Evolutionary conservation across 768 basidiomycete genomes (phyloP), one percentile per base, ranked within the genome.

Genomic region (Rhodotorula taiwanensis): DNA sequence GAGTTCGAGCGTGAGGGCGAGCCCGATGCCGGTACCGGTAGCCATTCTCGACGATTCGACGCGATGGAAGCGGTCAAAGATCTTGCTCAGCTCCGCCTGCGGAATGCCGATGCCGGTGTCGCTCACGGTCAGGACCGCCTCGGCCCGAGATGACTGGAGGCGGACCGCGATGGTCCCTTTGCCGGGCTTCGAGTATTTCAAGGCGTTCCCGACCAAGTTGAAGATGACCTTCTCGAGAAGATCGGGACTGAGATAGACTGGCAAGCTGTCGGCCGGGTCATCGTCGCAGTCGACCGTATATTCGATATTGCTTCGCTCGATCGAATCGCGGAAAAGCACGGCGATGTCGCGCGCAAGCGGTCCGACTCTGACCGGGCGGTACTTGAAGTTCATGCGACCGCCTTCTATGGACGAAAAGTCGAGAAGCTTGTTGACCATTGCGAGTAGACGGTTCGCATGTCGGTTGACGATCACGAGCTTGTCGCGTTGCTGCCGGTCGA

Each of bases 1-100:
- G 41, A 67, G 55, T 53, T 66, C 69, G 56, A 64, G 70, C 30
- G 62, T 68, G 27, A 71, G 60, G 25, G 66, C 62, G 23, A 71
- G 66, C 1, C 66, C 65, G 44, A 69, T 69, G 23, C 62, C 67
- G 25, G 52, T 55, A 4, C 62, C 55, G 1, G 58, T 60, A 9
- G 64, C 59, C 49, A 43, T 52, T 5, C 52, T 14, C 31, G 57
- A 53, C 39, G 34, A 55, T 28, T 65, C 51, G 23, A 68, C 58
- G 11, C 70, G 70, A 43, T 71, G 70, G 52, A 71, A 71, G 16
- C 70, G 58, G 20, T 67, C 66, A 31, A 71, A 71, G 41, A 71
- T 67, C 23, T 62, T 52, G 42, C 54, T 52, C 11, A 71, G 63
- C 51, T 65, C 60, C 8, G 39, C 34, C 28, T 48, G 31, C 1